Conservation (phyloP, 257 asterid genomes). For the Plantago major region DNA sequence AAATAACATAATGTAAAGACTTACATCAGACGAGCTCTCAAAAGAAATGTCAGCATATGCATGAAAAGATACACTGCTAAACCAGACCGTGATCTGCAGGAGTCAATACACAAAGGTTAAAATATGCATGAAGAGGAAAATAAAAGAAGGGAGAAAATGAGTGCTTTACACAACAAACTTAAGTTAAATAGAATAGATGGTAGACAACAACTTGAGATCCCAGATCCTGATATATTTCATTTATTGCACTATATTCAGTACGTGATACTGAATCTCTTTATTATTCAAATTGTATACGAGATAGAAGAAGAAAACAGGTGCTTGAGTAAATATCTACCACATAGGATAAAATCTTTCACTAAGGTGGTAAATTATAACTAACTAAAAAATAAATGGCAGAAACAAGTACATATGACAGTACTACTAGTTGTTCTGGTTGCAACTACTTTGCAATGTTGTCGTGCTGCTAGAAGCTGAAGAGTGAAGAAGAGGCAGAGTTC, state of each 20-base stretch:
- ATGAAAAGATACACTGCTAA: constrained; percentile 77
- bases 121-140: constrained; percentile 5
- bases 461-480: constrained; percentile 4
- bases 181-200: neutral
- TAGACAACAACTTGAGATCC: too few species aligned
- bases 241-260: too few species aligned
- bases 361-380: too few species aligned
- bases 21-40: constrained; percentile 75
- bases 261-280: too few species aligned
- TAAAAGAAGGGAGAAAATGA: neutral
- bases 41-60: constrained; percentile 82
- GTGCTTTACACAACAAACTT: neutral
- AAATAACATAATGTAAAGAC: constrained; percentile 27
- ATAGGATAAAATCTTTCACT: too few species aligned
- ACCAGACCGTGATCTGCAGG: constrained; percentile 80
- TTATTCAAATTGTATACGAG: too few species aligned
- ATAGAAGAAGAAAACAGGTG: too few species aligned
- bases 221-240: too few species aligned
- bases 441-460: neutral
- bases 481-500: neutral
- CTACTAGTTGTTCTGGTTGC: neutral
- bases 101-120: constrained; percentile 23
- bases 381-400: too few species aligned
- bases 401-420: neutral
- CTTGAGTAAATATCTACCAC: too few species aligned